Conservation (phyloP, 2,329 filamentous ascomycete species). For the Colletotrichum musae region DNA sequence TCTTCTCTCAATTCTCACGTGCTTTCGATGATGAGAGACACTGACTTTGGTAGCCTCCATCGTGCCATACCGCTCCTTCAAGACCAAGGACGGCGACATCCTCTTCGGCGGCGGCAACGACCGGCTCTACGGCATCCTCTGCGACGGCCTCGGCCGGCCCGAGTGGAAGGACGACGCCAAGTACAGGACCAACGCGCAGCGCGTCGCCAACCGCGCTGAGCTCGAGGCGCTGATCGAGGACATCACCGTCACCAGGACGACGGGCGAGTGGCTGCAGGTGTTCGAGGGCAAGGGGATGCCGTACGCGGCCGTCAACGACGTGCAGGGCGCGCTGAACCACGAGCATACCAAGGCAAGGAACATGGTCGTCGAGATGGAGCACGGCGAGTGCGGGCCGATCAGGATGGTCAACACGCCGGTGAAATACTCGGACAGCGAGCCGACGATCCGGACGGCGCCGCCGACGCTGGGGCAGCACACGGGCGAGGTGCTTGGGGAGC, state of each 20-base stretch:
- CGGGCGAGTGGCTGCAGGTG: constrained; percentile 86
- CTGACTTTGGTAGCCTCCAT: constrained; percentile 79
- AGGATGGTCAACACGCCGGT: constrained; percentile 95
- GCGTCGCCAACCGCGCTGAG: constrained; percentile 79
- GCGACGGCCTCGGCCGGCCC: constrained; percentile 69
- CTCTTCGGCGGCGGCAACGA: constrained; percentile 82
- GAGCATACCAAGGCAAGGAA: constrained; percentile 86
- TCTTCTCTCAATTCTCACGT: constrained; percentile 30
- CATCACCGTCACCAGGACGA: constrained; percentile 82
- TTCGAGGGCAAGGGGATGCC: constrained; percentile 95
- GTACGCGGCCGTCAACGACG: constrained; percentile 92
- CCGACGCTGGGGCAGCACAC: constrained; percentile 92
- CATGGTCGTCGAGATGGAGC: constrained; percentile 92
- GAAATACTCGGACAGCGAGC: constrained; percentile 89
- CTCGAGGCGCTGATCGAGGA: constrained; percentile 86
- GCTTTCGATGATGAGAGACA: no score
- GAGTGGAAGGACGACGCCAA: constrained; percentile 73
- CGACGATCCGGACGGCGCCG: constrained; percentile 82
- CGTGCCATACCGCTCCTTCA: constrained; percentile 92
- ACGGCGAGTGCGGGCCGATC: constrained; percentile 85
- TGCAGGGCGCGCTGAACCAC: constrained; percentile 87
- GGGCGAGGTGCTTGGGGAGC: constrained; percentile 77
- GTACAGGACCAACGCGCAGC: constrained; percentile 73
- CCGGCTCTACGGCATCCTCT: constrained; percentile 76
- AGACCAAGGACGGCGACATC: constrained; percentile 79